A percentile compares a stretch with the other conserved stretches of the same genome.
Conservation (phyloP, 2,329 filamentous ascomycete genomes). For the Trichoderma arundinaceum region DNA sequence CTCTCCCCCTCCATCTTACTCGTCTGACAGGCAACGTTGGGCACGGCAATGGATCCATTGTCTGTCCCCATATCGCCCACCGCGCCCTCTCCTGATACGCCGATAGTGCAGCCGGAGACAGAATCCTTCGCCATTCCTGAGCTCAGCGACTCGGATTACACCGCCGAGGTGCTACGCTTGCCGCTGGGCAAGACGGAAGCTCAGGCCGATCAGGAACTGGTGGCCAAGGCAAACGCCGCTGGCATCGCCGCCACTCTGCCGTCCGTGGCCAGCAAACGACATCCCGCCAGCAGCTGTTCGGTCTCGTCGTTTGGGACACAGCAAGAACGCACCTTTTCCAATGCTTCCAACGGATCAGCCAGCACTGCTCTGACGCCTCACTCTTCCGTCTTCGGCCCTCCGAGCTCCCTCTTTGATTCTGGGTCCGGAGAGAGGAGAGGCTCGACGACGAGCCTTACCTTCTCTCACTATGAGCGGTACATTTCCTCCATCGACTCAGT, state of each 20-base stretch:
- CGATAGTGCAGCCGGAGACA: background rate
- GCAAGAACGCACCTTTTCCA: constrained; percentile 54
- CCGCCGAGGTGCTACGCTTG: constrained; percentile 48
- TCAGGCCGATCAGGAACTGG: constrained; percentile 47
- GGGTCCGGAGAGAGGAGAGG: constrained; percentile 23
- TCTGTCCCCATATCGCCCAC: constrained; percentile 18
- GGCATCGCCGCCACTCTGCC: constrained; percentile 43
- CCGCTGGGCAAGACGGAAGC: constrained; percentile 45
- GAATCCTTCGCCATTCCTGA: constrained; percentile 42
- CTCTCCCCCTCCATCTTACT: background rate
- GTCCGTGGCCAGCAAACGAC: constrained; percentile 43
- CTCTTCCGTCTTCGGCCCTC: constrained; percentile 48
- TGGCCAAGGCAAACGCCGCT: constrained; percentile 45
- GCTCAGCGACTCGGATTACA: constrained; percentile 49
- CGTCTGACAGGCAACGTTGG: background rate
- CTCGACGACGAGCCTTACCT: constrained; percentile 51
- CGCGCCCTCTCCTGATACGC: background rate
- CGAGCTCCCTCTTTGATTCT: constrained; percentile 33
- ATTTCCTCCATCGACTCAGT: constrained; percentile 51
- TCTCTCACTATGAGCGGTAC: constrained; percentile 60
- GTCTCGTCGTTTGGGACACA: constrained; percentile 48
- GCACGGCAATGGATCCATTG: constrained; percentile 22
- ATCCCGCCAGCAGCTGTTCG: constrained; percentile 51
- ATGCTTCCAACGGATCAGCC: constrained; percentile 50
- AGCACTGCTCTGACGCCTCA: constrained; percentile 51